Base-by-base conservation (phyloP, 2,329 filamentous ascomycete genomes). In the Cladorrhinum sp. region DNA sequence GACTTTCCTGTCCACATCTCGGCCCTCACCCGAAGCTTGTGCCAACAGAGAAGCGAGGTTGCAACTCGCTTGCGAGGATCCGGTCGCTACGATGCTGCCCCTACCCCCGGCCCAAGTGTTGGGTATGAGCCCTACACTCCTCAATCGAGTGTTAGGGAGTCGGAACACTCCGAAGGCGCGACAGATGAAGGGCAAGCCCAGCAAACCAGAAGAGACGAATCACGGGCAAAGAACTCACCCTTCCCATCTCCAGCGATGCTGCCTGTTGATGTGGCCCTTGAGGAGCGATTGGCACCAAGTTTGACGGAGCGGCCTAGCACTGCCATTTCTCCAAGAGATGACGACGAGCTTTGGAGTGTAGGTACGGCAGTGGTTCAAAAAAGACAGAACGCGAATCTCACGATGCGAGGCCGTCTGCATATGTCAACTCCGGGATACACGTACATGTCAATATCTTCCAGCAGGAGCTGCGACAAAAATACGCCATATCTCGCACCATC, bases 1-100 rank as follows among this genome's bases (percentile, higher is more conserved):
- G 57, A 66, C 18, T 69, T 74, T 16, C 58, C 75, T 9, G 73
- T 71, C 5, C 75, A 76, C 2, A 70, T 66, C 2, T 64, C 64
- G 16, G 62, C 62, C 14, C 61, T 56, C 21, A 52, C 57, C 16
- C 53, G 62, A 3, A 63, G 61, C 42, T 16, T 51, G 55, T 64
- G 33, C 50, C 42, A 46, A 16, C 42, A 46, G n/a, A 46, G 4
- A 46, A 26, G 23, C 7, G 23, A 49, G 20, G 26, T 10, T 4
- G 3, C 42, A 20, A 5, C 16, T 46, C 16, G 42, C 16, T 21
- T 46, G 3, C 42, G n/a, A 20, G n/a, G 42, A 2, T 21, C 18
- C 10, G 42, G 42, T 20, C 42, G 42, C 3, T 46, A 46, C n/a
- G 42, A 46, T 21, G 16, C 42, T 18, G 42, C n/a, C 10, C 42